These are phyloP conservation scores for Testicularia cyperi DNA, from an alignment of 1,284 basidiomycete genomes.

Conservation along the genomic window DNA sequence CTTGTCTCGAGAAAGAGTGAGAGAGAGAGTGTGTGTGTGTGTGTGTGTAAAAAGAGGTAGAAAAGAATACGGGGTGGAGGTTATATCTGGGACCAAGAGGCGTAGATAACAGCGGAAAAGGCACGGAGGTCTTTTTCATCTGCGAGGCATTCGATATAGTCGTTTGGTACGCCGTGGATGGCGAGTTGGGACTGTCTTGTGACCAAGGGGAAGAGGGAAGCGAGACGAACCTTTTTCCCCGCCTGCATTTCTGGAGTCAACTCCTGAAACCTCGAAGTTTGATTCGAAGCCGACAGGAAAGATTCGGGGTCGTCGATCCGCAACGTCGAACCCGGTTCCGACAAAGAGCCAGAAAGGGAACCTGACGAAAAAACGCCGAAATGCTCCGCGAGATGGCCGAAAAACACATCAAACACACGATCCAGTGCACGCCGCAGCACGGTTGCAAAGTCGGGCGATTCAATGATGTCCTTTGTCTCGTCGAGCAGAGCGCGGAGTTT, in stretches of 20 bases:
- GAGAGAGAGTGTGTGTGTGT: too few species aligned
- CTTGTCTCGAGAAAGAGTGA: too few species aligned
- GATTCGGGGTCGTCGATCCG: slow-evolving; percentile 16
- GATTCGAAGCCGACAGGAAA: slow-evolving; percentile 37
- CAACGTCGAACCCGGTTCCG: too few species aligned
- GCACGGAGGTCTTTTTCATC: slow-evolving; percentile 64
- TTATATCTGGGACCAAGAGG: slow-evolving; percentile 59
- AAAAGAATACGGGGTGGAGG: too few species aligned
- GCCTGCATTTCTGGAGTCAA: slow-evolving; percentile 41
- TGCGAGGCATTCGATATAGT: slow-evolving; percentile 68
- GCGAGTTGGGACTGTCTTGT: slow-evolving; percentile 75
- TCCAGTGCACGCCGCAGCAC: slow-evolving; percentile 73
- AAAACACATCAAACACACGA: slow-evolving; percentile 67
- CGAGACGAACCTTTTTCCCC: slow-evolving; percentile 68
- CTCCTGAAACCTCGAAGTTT: slow-evolving; percentile 63
- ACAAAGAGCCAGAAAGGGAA: too few species aligned
- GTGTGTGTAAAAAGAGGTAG: too few species aligned
- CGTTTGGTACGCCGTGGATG: slow-evolving; percentile 74
- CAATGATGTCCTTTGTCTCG: slow-evolving; percentile 70
- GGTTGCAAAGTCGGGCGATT: slow-evolving; percentile 70
- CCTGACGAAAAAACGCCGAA: slow-evolving; percentile 42
- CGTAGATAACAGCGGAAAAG: slow-evolving; percentile 65
- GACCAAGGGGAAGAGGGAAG: slow-evolving; percentile 74
- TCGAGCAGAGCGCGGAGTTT: slow-evolving; percentile 69
- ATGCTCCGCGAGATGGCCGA: slow-evolving; percentile 64